Conservation (phyloP, 202 grass and related monocot genomes). For the Schoenoplectus tabernaemontani region DNA sequence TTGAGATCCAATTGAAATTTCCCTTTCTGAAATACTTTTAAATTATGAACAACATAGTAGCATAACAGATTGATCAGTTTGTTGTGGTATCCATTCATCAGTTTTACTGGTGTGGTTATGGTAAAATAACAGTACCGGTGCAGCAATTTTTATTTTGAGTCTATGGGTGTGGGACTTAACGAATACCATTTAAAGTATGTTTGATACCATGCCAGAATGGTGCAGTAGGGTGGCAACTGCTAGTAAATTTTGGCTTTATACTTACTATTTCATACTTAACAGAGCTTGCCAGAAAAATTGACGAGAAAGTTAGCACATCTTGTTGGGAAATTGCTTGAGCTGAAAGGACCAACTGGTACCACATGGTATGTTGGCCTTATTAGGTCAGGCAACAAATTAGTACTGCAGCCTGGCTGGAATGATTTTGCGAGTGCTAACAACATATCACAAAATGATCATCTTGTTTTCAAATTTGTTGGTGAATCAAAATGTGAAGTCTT, state of each 20-base stretch:
- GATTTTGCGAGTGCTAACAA: background rate
- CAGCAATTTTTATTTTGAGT: background rate
- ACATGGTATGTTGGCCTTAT: background rate
- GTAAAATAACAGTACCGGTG: background rate
- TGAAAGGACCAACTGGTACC: background rate
- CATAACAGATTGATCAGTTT: background rate
- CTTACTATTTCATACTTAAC: background rate
- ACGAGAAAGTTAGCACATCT: background rate
- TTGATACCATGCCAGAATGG: background rate
- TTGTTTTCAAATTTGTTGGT: background rate
- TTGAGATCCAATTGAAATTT: too few relatives aligned
- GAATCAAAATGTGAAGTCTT: background rate
- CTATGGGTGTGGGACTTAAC: background rate
- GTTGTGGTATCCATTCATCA: background rate
- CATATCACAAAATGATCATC: background rate
- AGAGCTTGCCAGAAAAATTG: conserved; percentile 5
- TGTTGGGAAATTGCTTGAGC: background rate
- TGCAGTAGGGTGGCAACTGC: background rate
- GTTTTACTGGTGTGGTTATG: background rate
- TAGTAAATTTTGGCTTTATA: background rate
- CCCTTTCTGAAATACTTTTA: too few relatives aligned
- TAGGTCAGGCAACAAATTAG: background rate
- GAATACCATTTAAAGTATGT: background rate
- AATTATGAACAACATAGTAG: background rate
- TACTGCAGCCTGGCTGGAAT: background rate